Base-by-base conservation (phyloP, 805 yeast species). In the Metschnikowia picachoensis region DNA sequence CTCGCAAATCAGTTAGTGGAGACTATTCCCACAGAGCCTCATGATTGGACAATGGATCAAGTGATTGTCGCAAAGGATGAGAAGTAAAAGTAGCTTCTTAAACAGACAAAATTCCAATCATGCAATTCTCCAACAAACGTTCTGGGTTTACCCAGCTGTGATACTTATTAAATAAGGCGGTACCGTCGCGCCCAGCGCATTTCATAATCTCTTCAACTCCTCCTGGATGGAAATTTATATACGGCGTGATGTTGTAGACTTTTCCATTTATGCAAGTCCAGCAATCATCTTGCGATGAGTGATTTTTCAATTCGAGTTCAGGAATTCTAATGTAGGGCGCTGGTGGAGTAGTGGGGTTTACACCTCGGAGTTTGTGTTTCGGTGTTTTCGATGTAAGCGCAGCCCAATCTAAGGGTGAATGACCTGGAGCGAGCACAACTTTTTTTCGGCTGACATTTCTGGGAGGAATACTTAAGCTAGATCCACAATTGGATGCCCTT, bases 321-420 rank as follows among this genome's bases (percentile, higher is more conserved):
- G 83, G 68, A 0, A 86, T 74, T 42, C 74, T 67, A 14, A 85
- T 53, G 43, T 60, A 65, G 11, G 59, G 68, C 1, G 74, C 68
- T 0, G 87, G 88, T 41, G 82, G 83, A 0, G 80, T 74, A 33
- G 65, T 63, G 0, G 76, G 72, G 4, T 67, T 68, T 2, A 78
- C 74, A 0, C 81, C 85, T 52, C 87, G 63, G 35, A 86, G 71
- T 48, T 79, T 72, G 47, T 66, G 60, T 8, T 76, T 77, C 0
- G 73, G 66, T 5, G 59, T 52, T 7, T 74, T 66, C 12, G 67
- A 60, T 43, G 79, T 81, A 27, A 79, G 60, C 8, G 73, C 64
- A 12, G 91, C 95, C 96, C 96, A 88, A 60, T 88, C 96, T 50
- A 88, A 64, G 0, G 95, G 91, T 2, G 96, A 88, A 58, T 82